Percentiles rank a stretch among this genome's conserved stretches.
These are phyloP conservation scores for Tetracladium marchalianum DNA, from an alignment of 495 filamentous ascomycete species.

Conservation along the genomic window DNA sequence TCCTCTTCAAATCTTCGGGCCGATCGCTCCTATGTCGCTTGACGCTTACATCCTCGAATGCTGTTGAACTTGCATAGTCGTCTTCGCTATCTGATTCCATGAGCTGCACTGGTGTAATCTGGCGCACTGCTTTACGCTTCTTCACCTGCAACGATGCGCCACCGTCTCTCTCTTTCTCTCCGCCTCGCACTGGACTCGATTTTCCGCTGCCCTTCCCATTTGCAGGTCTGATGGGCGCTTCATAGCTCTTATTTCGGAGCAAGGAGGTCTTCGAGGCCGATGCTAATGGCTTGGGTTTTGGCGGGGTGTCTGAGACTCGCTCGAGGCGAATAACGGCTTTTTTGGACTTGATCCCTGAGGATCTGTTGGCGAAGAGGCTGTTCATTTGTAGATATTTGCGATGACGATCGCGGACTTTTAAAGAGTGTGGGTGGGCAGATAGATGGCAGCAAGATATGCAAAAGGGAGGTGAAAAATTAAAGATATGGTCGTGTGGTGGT, in stretches of 20 bases:
- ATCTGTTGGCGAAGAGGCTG: background rate
- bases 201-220: too few relatives aligned
- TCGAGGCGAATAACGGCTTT: background rate
- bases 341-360: background rate
- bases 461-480: background rate
- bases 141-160: background rate
- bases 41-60: constrained; percentile 21
- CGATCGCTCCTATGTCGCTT: constrained; percentile 21
- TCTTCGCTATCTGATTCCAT: constrained; percentile 9
- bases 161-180: too few relatives aligned
- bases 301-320: too few relatives aligned
- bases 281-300: too few relatives aligned
- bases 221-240: too few relatives aligned
- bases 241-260: too few relatives aligned
- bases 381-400: background rate
- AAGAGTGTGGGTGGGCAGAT: background rate
- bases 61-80: constrained; percentile 19
- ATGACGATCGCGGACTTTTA: too few relatives aligned
- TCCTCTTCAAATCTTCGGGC: constrained; percentile 42
- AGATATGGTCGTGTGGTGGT: background rate
- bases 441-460: background rate
- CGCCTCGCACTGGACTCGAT: too few relatives aligned
- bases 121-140: constrained; percentile 10
- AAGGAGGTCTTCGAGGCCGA: too few relatives aligned
- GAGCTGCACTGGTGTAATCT: constrained; percentile 7